These are phyloP conservation scores for Papiliotrema fonsecae DNA, from an alignment of 1,284 basidiomycete species.

Conservation along the genomic window DNA sequence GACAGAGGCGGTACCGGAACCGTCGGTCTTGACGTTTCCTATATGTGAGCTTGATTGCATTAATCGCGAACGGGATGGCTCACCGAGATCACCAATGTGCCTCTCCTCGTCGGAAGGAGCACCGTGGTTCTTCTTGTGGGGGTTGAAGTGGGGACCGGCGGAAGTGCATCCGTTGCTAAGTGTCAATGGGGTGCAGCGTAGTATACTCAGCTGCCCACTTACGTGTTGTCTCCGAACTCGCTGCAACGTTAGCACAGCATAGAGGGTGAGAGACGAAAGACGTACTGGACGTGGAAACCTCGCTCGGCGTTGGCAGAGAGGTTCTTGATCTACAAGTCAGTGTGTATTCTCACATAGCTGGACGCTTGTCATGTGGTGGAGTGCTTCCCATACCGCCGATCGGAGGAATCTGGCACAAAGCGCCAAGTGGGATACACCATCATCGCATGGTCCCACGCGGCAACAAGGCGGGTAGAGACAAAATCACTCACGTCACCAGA, in stretches of 20 bases:
- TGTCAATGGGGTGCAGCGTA: background rate
- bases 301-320: slow-evolving; percentile 59
- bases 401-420: too few relatives aligned
- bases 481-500: slow-evolving; percentile 54
- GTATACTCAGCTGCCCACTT: slow-evolving; percentile 1
- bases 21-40: slow-evolving; percentile 60
- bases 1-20: slow-evolving; percentile 57
- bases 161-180: slow-evolving; percentile 59
- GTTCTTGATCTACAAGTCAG: slow-evolving; percentile 52
- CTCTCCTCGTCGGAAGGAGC: slow-evolving; percentile 56
- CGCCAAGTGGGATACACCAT: background rate
- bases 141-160: slow-evolving; percentile 73
- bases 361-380: background rate
- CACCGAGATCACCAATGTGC: slow-evolving; percentile 74
- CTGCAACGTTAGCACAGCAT: slow-evolving; percentile 44
- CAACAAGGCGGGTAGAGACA: too few relatives aligned
- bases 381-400: too few relatives aligned
- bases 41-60: slow-evolving; percentile 24
- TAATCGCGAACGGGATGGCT: slow-evolving; percentile 52
- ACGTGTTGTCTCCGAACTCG: slow-evolving; percentile 61
- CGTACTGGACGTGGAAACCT: slow-evolving; percentile 75
- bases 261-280: background rate
- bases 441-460: too few relatives aligned
- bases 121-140: slow-evolving; percentile 61
- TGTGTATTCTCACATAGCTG: background rate